Evolutionary conservation across 257 asterid genomes (phyloP).

Genomic region (Nemophila menziesii): DNA sequence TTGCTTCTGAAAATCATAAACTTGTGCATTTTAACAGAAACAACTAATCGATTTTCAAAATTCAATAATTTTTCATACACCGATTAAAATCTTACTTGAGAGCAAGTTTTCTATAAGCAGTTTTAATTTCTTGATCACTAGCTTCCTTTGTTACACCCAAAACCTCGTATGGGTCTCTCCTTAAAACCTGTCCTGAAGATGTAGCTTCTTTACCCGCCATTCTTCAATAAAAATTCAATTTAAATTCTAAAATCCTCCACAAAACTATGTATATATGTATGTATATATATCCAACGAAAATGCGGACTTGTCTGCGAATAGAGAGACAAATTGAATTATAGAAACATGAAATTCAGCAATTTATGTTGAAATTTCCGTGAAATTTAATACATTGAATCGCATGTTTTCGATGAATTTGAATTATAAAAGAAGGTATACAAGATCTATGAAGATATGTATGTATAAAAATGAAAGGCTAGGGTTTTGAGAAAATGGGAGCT

Average conservation of each 20-base stretch:
- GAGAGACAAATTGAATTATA: constrained; percentile 11
- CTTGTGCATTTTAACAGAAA: neutral
- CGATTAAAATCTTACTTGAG: constrained; percentile 50
- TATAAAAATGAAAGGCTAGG: neutral
- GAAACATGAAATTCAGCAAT: neutral
- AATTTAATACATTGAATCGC: constrained; percentile 21
- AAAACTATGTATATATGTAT: neutral
- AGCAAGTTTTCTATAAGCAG: constrained; percentile 97
- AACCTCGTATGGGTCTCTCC: constrained; percentile 97
- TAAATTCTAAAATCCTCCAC: constrained; percentile 4
- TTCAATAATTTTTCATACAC: neutral
- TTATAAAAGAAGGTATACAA: neutral
- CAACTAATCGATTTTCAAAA: neutral
- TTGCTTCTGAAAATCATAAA: neutral
- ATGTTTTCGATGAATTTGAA: neutral
- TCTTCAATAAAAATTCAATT: neutral
- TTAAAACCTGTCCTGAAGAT: constrained; percentile 51
- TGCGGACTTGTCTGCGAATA: constrained; percentile 14
- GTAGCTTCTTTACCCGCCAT: constrained; percentile 80
- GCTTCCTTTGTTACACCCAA: constrained; percentile 78
- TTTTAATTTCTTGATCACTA: constrained; percentile 92
- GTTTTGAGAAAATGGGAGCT: neutral
- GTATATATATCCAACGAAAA: constrained; percentile 3
- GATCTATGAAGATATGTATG: neutral
- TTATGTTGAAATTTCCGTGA: constrained; percentile 5